These are phyloP conservation scores for Rickenella mellea DNA, from an alignment of 768 basidiomycete genomes.

Conservation along the genomic window DNA sequence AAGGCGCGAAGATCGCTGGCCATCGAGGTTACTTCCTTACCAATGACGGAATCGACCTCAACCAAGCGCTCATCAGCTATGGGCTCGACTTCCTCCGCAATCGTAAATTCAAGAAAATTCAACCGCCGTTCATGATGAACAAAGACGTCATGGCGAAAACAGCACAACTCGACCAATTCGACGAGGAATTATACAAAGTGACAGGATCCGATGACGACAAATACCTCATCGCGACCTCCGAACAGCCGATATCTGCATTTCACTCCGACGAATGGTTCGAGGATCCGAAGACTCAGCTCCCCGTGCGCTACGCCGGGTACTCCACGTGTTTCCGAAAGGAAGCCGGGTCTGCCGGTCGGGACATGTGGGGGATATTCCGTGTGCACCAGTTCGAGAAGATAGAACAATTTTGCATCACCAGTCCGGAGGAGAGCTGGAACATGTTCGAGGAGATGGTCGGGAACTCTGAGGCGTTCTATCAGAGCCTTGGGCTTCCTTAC, in stretches of 20 bases:
- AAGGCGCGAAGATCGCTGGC: constrained; percentile 86
- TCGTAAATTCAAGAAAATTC: constrained; percentile 83
- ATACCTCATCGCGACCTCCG: constrained; percentile 97
- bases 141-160: constrained; percentile 97
- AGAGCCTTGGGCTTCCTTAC: constrained; percentile 88
- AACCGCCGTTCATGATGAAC: constrained; percentile 98
- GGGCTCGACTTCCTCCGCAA: constrained; percentile 87
- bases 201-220: constrained; percentile 90
- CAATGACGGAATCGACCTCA: constrained; percentile 92
- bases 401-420: constrained; percentile 93
- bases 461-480: constrained; percentile 90
- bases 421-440: constrained; percentile 90
- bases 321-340: constrained; percentile 99
- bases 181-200: constrained; percentile 97
- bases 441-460: constrained; percentile 88
- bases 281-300: constrained; percentile 84
- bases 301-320: constrained; percentile 79
- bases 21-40: constrained; percentile 96
- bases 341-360: constrained; percentile 92
- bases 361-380: constrained; percentile 99
- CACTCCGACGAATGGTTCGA: constrained; percentile 99
- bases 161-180: constrained; percentile 95
- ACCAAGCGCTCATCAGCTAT: constrained; percentile 91
- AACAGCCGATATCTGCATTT: constrained; percentile 95
- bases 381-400: constrained; percentile 99